These are phyloP conservation scores for Mycena filopes DNA, from an alignment of 768 basidiomycete genomes.

Conservation along the genomic window DNA sequence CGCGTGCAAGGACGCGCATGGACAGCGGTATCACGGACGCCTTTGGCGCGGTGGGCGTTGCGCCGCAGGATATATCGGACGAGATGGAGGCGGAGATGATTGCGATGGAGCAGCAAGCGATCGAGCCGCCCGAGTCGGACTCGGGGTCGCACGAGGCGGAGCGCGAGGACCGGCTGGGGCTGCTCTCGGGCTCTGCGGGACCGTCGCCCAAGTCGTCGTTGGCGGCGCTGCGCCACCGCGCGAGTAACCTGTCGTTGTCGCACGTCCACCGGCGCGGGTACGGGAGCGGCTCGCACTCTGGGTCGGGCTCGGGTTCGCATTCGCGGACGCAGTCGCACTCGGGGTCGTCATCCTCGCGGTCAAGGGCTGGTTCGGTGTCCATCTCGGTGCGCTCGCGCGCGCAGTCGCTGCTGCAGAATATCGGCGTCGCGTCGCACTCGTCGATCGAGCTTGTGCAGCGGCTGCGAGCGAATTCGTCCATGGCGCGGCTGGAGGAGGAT, in stretches of 20 bases:
- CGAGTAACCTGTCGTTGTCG: conserved; percentile 46
- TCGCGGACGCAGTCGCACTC: conserved; percentile 45
- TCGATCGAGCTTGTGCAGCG: conserved; percentile 67
- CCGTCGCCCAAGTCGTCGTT: conserved; percentile 64
- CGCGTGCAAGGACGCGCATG: conserved; percentile 23
- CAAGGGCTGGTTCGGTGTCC: conserved; percentile 52
- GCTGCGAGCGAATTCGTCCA: conserved; percentile 73
- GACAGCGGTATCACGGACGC: conserved; percentile 35
- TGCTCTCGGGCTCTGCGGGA: conserved; percentile 54
- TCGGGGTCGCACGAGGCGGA: conserved; percentile 71
- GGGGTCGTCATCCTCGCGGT: conserved; percentile 55
- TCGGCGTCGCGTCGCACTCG: conserved; percentile 69
- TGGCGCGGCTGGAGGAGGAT: conserved; percentile 73
- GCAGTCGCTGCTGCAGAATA: conserved; percentile 73
- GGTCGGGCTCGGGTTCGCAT: conserved; percentile 44
- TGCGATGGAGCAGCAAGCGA: conserved; percentile 31
- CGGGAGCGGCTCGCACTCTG: conserved; percentile 39
- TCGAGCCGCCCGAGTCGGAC: conserved; percentile 61
- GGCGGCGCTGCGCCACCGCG: conserved; percentile 51
- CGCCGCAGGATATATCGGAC: conserved; percentile 18
- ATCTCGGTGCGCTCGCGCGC: conserved; percentile 64
- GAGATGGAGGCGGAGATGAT: not conserved
- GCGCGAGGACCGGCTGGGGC: conserved; percentile 68
- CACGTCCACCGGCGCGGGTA: conserved; percentile 44
- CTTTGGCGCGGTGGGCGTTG: conserved; percentile 19